A percentile compares a stretch with the other conserved stretches of the same genome.
phyloP scores from a whole-genome alignment of 2,329 filamentous ascomycete genomes.

The Penicillium concentricum region DNA sequence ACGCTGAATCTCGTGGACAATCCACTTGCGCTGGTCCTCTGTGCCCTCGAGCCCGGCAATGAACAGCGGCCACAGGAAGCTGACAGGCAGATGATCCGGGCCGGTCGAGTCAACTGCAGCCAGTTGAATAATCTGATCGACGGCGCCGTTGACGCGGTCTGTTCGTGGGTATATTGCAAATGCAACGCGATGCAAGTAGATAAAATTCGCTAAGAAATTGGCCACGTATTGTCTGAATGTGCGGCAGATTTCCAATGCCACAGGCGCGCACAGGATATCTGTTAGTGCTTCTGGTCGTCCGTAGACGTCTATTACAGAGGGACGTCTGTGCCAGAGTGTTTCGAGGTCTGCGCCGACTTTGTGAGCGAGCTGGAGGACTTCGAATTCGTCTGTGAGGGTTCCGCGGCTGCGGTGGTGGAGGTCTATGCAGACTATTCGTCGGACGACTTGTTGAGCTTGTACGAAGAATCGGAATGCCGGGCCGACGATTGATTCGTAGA shows the following conservation, averaged over 20 bases:
- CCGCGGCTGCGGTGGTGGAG: conserved; percentile 40
- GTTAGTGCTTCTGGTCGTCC: conserved; percentile 28
- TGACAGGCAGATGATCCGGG: conserved; percentile 25
- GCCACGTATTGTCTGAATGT: conserved; percentile 37
- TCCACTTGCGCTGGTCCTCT: conserved; percentile 32
- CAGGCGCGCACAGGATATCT: conserved; percentile 24
- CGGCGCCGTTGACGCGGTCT: conserved; percentile 36
- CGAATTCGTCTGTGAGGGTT: conserved; percentile 39
- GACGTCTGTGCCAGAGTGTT: conserved; percentile 35
- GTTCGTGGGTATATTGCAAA: conserved; percentile 40
- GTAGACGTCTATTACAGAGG: conserved; percentile 34
- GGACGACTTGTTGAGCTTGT: conserved; percentile 34
- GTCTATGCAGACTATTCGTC: conserved; percentile 37
- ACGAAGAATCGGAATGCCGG: conserved; percentile 36
- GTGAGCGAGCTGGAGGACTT: conserved; percentile 39
- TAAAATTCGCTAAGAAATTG: conserved; percentile 37
- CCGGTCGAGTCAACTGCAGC: conserved; percentile 28
- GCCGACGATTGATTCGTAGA: conserved; percentile 32
- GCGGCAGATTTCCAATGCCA: conserved; percentile 32
- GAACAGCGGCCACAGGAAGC: conserved; percentile 39
- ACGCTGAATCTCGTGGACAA: conserved; percentile 33
- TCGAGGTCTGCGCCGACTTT: conserved; percentile 38
- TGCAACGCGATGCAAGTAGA: conserved; percentile 38
- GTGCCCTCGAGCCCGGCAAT: conserved; percentile 36
- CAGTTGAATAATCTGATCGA: conserved; percentile 37